Evolutionary conservation across 352 stramenopile species (phyloP).

Genomic region (Plasmopara muralis): DNA sequence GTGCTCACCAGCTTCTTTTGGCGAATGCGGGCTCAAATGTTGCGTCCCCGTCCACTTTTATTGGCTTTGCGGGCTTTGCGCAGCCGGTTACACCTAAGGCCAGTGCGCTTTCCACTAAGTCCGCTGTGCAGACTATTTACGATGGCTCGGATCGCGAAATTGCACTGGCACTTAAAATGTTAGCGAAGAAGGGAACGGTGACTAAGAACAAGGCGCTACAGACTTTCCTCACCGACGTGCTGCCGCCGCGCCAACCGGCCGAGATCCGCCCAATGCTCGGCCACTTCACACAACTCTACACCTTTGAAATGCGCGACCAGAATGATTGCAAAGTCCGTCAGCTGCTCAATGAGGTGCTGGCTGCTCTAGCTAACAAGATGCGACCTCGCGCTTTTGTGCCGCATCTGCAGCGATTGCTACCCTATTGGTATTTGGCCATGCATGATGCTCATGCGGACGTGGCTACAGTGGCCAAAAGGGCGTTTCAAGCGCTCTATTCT

Average conservation of each 20-base stretch:
- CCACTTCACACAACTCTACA: conserved; percentile 73
- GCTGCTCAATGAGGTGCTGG: conserved; percentile 67
- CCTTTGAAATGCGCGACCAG: conserved; percentile 74
- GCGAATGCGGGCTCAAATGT: conserved; percentile 19
- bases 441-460: conserved; percentile 65
- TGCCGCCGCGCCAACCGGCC: conserved; percentile 48
- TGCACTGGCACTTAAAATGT: conserved; percentile 73
- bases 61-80: conserved; percentile 70
- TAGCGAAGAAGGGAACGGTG: conserved; percentile 74
- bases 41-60: conserved; percentile 34
- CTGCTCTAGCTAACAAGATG: conserved; percentile 49
- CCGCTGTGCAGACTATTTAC: conserved; percentile 53
- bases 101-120: conserved; percentile 10
- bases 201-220: conserved; percentile 80
- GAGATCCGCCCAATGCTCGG: conserved; percentile 68
- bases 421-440: conserved; percentile 78
- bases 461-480: conserved; percentile 35
- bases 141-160: conserved; percentile 75
- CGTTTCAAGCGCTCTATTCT: conserved; percentile 49
- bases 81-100: conserved; percentile 15
- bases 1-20: conserved; percentile 59
- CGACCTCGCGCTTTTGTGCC: conserved; percentile 59
- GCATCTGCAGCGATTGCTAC: conserved; percentile 63
- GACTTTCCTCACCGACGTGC: conserved; percentile 46
- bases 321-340: conserved; percentile 80